Conservation (phyloP, 306 rosid genomes). For the Prunus kanzakura region DNA sequence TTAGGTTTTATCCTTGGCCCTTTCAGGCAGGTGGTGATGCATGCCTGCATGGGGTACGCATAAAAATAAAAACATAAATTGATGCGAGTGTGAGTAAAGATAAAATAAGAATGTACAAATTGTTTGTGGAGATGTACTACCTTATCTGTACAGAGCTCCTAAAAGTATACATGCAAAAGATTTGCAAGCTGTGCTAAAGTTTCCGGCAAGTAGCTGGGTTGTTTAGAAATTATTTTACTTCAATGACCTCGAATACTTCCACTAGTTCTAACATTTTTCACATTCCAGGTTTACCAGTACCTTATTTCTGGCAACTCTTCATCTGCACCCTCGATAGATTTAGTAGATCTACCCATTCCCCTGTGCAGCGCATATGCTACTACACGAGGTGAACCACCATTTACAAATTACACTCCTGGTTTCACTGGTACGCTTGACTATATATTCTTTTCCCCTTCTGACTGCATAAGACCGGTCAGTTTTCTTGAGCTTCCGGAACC, state of each 20-base stretch:
- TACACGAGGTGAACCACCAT: slow-evolving; percentile 76
- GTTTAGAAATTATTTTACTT: neutral
- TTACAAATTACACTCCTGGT: slow-evolving; percentile 91
- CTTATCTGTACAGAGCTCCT: neutral
- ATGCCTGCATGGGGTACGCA: no score
- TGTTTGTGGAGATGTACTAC: neutral
- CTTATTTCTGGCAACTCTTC: slow-evolving; percentile 60
- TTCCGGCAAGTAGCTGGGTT: neutral
- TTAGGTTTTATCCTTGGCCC: no score
- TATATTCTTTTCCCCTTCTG: slow-evolving; percentile 60
- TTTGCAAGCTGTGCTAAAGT: neutral
- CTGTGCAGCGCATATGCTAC: slow-evolving; percentile 61
- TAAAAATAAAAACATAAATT: no score
- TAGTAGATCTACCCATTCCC: slow-evolving; percentile 54
- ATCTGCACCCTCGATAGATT: slow-evolving; percentile 22
- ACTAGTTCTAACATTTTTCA: slow-evolving; percentile 16
- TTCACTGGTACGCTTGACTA: slow-evolving; percentile 87
- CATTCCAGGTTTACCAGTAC: slow-evolving; percentile 70
- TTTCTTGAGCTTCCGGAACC: slow-evolving; percentile 77
- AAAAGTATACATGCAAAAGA: neutral
- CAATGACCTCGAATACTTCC: neutral
- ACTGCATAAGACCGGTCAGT: slow-evolving; percentile 59
- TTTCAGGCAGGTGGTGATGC: no score
- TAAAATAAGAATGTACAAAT: neutral
- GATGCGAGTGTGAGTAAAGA: neutral